phyloP scores from a whole-genome alignment of 805 yeast species.

The Sungouiella thailandica region DNA sequence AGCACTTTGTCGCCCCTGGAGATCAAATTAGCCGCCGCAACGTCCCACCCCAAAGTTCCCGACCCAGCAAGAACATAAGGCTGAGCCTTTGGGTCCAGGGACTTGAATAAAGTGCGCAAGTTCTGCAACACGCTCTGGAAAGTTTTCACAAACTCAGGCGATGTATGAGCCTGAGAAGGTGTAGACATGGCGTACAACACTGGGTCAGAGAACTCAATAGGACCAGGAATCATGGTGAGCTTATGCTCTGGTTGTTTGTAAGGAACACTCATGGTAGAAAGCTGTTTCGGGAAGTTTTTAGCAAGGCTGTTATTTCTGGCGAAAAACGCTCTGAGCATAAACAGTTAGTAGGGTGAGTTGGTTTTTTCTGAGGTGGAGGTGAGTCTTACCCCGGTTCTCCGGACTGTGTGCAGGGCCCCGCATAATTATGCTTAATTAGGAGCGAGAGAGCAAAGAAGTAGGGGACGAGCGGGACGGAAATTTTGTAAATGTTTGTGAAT shows the following conservation, averaged over 20 bases:
- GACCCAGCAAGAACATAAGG: slow-evolving; percentile 83
- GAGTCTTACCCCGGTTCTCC: no score
- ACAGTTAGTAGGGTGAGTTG: no score
- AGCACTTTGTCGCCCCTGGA: slow-evolving; percentile 60
- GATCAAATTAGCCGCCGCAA: slow-evolving; percentile 73
- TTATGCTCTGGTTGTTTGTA: slow-evolving; percentile 41
- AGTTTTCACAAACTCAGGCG: slow-evolving; percentile 72
- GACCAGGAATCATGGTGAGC: slow-evolving; percentile 74
- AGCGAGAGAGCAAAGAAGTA: no score
- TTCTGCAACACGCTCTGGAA: slow-evolving; percentile 66
- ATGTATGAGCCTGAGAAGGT: slow-evolving; percentile 85
- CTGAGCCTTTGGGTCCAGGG: slow-evolving; percentile 63
- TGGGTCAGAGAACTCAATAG: slow-evolving; percentile 74
- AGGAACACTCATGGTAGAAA: slow-evolving; percentile 24
- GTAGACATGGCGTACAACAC: slow-evolving; percentile 78
- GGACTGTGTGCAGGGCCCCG: no score
- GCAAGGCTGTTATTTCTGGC: neutral
- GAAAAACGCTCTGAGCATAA: neutral
- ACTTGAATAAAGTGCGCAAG: slow-evolving; percentile 70
- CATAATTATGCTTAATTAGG: no score
- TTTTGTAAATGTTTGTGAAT: no score
- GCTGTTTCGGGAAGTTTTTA: neutral
- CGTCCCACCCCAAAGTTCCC: slow-evolving; percentile 95
- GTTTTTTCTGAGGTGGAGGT: neutral
- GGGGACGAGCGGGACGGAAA: no score